phyloP scores from a whole-genome alignment of 2,329 filamentous ascomycete species.

The Pseudogymnoascus sp. region DNA sequence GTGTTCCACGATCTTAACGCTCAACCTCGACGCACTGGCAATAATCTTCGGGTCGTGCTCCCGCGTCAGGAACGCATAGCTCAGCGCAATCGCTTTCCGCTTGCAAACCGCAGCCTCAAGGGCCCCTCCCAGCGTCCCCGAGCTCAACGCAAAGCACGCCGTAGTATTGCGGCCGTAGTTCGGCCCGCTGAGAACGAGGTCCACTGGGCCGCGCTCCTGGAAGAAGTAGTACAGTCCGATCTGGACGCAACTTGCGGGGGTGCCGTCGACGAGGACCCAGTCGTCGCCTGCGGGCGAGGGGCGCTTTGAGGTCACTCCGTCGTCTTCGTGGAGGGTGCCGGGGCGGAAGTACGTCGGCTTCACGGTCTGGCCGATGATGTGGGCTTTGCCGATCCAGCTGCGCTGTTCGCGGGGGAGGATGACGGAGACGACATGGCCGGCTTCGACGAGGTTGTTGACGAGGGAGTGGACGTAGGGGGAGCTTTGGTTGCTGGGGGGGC shows the following conservation, averaged over 20 bases:
- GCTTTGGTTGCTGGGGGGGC: slow-evolving; percentile 66
- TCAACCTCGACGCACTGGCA: slow-evolving; percentile 63
- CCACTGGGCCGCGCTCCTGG: slow-evolving; percentile 59
- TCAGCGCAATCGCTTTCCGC: slow-evolving; percentile 67
- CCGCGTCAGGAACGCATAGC: slow-evolving; percentile 80
- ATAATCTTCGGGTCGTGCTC: slow-evolving; percentile 81
- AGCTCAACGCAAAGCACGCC: slow-evolving; percentile 68
- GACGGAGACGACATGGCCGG: slow-evolving; percentile 83
- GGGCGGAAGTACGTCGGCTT: slow-evolving; percentile 78
- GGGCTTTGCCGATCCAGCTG: slow-evolving; percentile 97
- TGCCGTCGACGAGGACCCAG: slow-evolving; percentile 75
- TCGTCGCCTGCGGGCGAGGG: slow-evolving; percentile 55
- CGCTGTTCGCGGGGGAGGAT: slow-evolving; percentile 85
- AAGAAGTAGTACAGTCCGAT: slow-evolving; percentile 78
- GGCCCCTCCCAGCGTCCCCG: slow-evolving; percentile 68
- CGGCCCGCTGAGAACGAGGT: slow-evolving; percentile 70
- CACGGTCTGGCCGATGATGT: slow-evolving; percentile 83
- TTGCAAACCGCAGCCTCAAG: slow-evolving; percentile 68
- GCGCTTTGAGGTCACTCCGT: slow-evolving; percentile 56
- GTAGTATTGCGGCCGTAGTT: slow-evolving; percentile 81
- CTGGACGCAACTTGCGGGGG: slow-evolving; percentile 72
- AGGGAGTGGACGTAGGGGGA: slow-evolving; percentile 75
- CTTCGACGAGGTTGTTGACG: slow-evolving; percentile 58
- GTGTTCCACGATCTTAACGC: slow-evolving; percentile 69
- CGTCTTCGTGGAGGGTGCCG: slow-evolving; percentile 49